These are phyloP conservation scores for Xylaria digitata DNA, from an alignment of 2,329 filamentous ascomycete genomes.

Conservation along the genomic window DNA sequence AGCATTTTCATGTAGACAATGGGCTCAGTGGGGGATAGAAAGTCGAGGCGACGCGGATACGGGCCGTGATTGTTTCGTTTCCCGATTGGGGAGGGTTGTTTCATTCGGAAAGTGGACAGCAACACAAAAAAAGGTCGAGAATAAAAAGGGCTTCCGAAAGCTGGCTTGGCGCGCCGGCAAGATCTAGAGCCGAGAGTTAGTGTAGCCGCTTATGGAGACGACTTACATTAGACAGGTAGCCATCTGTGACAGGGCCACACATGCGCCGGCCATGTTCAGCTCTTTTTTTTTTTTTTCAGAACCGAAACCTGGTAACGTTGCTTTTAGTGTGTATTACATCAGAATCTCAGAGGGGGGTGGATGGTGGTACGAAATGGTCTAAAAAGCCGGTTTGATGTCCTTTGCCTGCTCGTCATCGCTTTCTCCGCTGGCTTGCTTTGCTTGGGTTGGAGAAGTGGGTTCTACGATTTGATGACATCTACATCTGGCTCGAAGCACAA, in stretches of 20 bases:
- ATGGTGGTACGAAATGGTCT: neutral
- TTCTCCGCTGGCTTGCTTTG: neutral
- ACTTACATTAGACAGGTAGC: slow-evolving; percentile 26
- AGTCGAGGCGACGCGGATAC: neutral
- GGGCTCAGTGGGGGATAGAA: neutral
- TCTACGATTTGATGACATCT: slow-evolving; percentile 10
- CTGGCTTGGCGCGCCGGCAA: slow-evolving; percentile 39
- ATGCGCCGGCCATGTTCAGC: neutral
- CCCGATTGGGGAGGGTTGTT: slow-evolving; percentile 9
- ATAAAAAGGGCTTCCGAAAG: slow-evolving; percentile 1
- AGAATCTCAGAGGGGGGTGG: neutral
- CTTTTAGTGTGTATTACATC: neutral
- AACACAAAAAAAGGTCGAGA: slow-evolving; percentile 3
- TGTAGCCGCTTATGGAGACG: slow-evolving; percentile 30
- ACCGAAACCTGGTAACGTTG: neutral
- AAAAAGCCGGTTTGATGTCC: slow-evolving; percentile 4
- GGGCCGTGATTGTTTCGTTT: slow-evolving; percentile 1
- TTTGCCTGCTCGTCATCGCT: neutral
- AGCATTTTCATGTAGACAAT: neutral
- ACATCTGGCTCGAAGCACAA: slow-evolving; percentile 4
- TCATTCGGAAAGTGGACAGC: slow-evolving; percentile 23
- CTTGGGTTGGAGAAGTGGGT: neutral
- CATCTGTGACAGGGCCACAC: slow-evolving; percentile 12
- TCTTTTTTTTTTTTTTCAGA: neutral
- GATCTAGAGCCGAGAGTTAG: slow-evolving; percentile 37